phyloP scores from a whole-genome alignment of 495 filamentous ascomycete genomes.

The Parachaetomium inaequale region DNA sequence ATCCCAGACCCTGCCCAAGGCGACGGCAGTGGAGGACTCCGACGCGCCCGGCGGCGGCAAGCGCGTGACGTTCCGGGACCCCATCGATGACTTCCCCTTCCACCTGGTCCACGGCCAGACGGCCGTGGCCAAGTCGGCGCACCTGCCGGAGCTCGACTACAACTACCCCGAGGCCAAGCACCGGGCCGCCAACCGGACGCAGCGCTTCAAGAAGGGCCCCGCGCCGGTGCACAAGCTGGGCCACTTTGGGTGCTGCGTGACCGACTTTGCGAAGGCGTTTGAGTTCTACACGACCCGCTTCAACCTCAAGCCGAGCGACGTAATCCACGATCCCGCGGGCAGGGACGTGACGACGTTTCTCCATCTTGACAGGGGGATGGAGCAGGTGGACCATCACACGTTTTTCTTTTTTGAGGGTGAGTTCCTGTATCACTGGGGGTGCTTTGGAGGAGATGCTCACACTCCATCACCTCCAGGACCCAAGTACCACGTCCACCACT shows the following conservation, averaged over 20 bases:
- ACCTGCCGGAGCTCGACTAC: neutral
- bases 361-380: constrained; percentile 58
- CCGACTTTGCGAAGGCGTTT: constrained; percentile 50
- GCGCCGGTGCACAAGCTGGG: constrained; percentile 67
- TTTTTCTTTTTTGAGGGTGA: constrained; percentile 55
- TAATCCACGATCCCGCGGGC: constrained; percentile 39
- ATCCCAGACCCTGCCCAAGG: constrained; percentile 33
- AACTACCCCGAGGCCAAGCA: constrained; percentile 29
- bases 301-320: constrained; percentile 55
- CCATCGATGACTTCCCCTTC: constrained; percentile 52
- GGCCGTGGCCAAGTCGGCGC: neutral
- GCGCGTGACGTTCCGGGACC: constrained; percentile 45
- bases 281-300: constrained; percentile 61
- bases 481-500: constrained; percentile 60
- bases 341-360: constrained; percentile 52
- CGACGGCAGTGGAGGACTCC: constrained; percentile 43
- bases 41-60: constrained; percentile 54
- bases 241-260: constrained; percentile 60
- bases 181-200: constrained; percentile 27
- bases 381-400: constrained; percentile 60
- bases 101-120: constrained; percentile 35
- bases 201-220: constrained; percentile 53
- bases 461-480: constrained; percentile 26
- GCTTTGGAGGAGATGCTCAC: neutral
- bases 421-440: neutral